Base-by-base conservation (phyloP, 495 filamentous ascomycete species). In the Echria macrotheca region DNA sequence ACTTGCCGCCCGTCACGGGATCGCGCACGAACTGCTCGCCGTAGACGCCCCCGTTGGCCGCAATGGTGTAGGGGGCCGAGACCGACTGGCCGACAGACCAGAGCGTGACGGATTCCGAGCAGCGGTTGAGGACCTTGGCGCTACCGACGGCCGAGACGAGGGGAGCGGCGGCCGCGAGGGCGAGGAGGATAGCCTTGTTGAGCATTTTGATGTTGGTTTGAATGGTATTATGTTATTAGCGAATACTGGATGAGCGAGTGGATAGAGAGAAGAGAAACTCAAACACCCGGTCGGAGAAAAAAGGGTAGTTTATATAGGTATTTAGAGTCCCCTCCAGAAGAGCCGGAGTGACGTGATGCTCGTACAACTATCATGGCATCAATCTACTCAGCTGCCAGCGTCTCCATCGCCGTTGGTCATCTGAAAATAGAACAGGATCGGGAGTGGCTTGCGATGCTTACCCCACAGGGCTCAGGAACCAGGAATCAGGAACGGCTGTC, bases 41-140 rank as follows among this genome's bases (percentile, higher is more conserved):
- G 66, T 73, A 77, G 33, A 25, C 48, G 43, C 57, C 60, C 9
- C 47, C 55, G 31, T 68, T 69, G 6, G 68, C 50, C 5, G 56
- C 23, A 35, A 82, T 54, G 22, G 67, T 71, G 44, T 68, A 63
- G 44, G 63, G 59, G 0, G 63, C 59, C 19, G 66, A 61, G 47
- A 80, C 59, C n/a, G 64, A 45, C 45, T 57, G 49, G 42, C 75
- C 78, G 35, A 82, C 79, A 10, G 76, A 77, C 78, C 78, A 81
- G 47, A 80, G 57, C 53, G 79, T 76, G 35, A 80, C 68, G 21
- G 68, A 51, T 44, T 38, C 25, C 47, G 45, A 11, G 67, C 75
- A 81, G 42, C 71, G 70, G 65, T 82, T 82, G 47, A 64, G 48
- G 8, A 82, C 75, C 41, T 68, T 45, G 41, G 79, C 79, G 40